Base-by-base conservation (phyloP, 495 filamentous ascomycete species). In the Cercophora sp. region DNA sequence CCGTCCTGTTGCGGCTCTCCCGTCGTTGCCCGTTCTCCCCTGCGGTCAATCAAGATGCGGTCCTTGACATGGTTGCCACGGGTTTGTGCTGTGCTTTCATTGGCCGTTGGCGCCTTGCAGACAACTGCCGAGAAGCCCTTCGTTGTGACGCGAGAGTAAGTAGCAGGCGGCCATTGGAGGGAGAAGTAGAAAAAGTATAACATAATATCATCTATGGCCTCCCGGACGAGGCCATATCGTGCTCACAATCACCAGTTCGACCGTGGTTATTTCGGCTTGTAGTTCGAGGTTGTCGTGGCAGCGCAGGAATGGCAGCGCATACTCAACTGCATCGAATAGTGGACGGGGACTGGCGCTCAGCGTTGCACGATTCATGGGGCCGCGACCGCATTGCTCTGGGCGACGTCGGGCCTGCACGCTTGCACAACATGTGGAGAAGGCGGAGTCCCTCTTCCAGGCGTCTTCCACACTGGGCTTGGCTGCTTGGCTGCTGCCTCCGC, bases 51-150 rank as follows among this genome's bases (percentile, higher is more conserved):
- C 20, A 53, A 36, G 41, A 53, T 22, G 41, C 41, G 29, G 50
- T 44, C 40, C 50, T 53, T 54, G 23, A 46, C 31, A 37, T 54
- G 51, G 46, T 48, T 26, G 46, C 16, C 29, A 48, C 27, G 29
- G 44, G 29, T 25, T 25, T 20, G 23, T 20, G 43, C 32, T 10
- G 10, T 16, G 11, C 43, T 41, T 43, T 32, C 11, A 54, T 54
- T 46, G 51, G 51, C 11, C 31, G 27, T 10, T 19, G 16, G 15
- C n/a, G 27, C 3, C 40, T 19, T 35, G 51, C 51, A 46, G 51
- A 46, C 34, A 54, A 54, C 51, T 54, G 42, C 51, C 51, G 51
- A 54, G 51, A 39, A 46, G 51, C 29, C 41, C 43, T 53, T 53
- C 41, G 36, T 51, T 41, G 48, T 16, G 48, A 40, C 35, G 24